These are phyloP conservation scores for Pterulicium gracile DNA, from an alignment of 1,284 basidiomycete genomes.

Conservation along the genomic window DNA sequence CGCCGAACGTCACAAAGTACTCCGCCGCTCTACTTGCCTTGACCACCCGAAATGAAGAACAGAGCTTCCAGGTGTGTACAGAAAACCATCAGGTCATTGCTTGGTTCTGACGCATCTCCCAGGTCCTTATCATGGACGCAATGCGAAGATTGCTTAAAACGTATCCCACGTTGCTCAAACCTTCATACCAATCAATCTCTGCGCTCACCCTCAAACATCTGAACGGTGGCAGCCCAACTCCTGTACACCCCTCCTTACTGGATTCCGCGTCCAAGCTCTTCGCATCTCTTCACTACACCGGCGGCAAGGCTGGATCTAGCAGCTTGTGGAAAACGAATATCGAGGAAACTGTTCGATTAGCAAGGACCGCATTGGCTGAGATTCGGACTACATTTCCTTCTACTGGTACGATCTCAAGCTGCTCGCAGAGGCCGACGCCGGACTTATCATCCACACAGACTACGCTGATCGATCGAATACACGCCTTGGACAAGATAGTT, in stretches of 20 bases:
- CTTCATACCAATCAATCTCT: slow-evolving; percentile 23
- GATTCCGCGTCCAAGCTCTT: slow-evolving; percentile 45
- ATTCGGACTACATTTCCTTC: slow-evolving; percentile 4
- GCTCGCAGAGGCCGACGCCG: no score
- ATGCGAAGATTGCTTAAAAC: slow-evolving; percentile 49
- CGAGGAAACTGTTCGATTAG: slow-evolving; percentile 53
- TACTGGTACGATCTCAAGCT: slow-evolving; percentile 9
- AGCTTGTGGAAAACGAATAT: slow-evolving; percentile 62
- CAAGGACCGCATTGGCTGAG: slow-evolving; percentile 14
- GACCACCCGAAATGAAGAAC: slow-evolving; percentile 33
- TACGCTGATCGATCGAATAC: slow-evolving; percentile 46
- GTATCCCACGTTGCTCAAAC: slow-evolving; percentile 29
- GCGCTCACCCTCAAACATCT: slow-evolving; percentile 42
- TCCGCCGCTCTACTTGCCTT: slow-evolving; percentile 43
- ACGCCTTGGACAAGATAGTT: background rate
- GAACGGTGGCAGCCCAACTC: slow-evolving; percentile 37
- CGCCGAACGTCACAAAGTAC: slow-evolving; percentile 63
- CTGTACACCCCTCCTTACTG: slow-evolving; percentile 29
- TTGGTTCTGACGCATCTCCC: slow-evolving; percentile 3
- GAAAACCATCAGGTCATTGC: slow-evolving; percentile 5
- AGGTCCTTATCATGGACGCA: slow-evolving; percentile 44
- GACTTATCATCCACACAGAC: slow-evolving; percentile 29
- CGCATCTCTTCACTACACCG: slow-evolving; percentile 50
- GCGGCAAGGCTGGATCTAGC: slow-evolving; percentile 67
- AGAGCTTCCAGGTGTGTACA: slow-evolving; percentile 38